Evolutionary conservation across 805 yeast genomes (phyloP).

Genomic region (Nakazawaea wickerhamii): DNA sequence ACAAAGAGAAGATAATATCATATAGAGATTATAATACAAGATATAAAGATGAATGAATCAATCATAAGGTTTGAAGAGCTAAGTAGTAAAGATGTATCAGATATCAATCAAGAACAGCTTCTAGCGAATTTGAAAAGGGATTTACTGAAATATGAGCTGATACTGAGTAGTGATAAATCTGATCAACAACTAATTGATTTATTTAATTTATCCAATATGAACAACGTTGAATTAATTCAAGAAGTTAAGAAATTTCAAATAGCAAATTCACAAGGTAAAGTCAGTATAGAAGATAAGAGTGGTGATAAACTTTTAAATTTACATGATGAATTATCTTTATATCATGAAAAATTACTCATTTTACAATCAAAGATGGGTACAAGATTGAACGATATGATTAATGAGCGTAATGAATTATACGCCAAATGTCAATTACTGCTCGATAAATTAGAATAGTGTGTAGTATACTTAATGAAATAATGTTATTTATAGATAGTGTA

Average conservation of each 20-base stretch:
- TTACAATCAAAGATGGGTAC: neutral
- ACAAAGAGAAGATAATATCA: no score
- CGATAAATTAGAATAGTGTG: constrained; percentile 1
- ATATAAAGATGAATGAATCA: neutral
- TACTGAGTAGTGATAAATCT: neutral
- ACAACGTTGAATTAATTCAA: neutral
- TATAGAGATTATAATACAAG: no score
- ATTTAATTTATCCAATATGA: constrained; percentile 5
- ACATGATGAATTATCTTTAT: neutral
- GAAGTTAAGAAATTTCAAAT: constrained; percentile 1
- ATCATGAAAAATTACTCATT: constrained; percentile 2
- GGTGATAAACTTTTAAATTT: neutral
- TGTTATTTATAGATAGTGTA: neutral
- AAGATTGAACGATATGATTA: neutral
- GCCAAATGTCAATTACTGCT: constrained; percentile 9
- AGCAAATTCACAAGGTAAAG: neutral
- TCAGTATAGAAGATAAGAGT: neutral
- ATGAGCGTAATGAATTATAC: constrained; percentile 6
- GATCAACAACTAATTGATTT: constrained; percentile 1
- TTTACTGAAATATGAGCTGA: constrained; percentile 1
- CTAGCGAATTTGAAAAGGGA: neutral
- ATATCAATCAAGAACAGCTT: constrained; percentile 1
- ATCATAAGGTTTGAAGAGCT: neutral
- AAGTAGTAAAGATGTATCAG: neutral
- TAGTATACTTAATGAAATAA: neutral